Evolutionary conservation across 2,329 filamentous ascomycete genomes (phyloP), one percentile per base, ranked within the genome.

Genomic region (Hypoxylon rubiginosum): DNA sequence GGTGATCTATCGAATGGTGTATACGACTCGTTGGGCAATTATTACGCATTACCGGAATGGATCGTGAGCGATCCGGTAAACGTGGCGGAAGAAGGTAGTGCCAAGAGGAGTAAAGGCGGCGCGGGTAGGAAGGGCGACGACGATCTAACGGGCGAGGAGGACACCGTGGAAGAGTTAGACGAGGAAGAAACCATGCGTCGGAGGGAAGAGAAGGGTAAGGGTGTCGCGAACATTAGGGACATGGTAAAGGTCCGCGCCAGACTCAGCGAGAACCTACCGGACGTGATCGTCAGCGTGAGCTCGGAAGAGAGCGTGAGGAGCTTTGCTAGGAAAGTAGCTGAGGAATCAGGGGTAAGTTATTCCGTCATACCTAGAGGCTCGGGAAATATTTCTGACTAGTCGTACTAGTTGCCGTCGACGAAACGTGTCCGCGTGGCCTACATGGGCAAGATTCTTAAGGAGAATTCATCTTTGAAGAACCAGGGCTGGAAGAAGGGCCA

Each of bases 401-500:
- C 45, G 50, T 6, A 28, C 58, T 71, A 91, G 91, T 81, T 94
- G 32, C 78, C 85, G 1, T 76, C 82, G 7, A 82, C 81, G 48
- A 88, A 87, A 66, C 86, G 84, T 51, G 82, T 97, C 54, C 88
- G 88, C 58, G 86, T 97, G 64, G 90, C 89, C 19, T 97, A 97
- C 77, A 85, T 96, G 79, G 94, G 94, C 71, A 93, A 90, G 76
- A 87, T 94, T 54, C 85, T 97, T 49, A 89, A 90, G 69, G 92
- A 95, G 69, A 84, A 85, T 58, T 77, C 86, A 19, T 85, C 90
- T 0, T 81, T 97, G 17, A 78, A 83, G 48, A 85, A 86, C 2
- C 91, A 96, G 72, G 91, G 91, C 52, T 97, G 92, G 92, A 87
- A 89, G 72, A 84, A 86, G 66, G 91, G 89, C 36, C 86, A 96